Evolutionary conservation across 352 stramenopile genomes (phyloP), one percentile per base, ranked within the genome.

Genomic region (Globisporangium splendens): DNA sequence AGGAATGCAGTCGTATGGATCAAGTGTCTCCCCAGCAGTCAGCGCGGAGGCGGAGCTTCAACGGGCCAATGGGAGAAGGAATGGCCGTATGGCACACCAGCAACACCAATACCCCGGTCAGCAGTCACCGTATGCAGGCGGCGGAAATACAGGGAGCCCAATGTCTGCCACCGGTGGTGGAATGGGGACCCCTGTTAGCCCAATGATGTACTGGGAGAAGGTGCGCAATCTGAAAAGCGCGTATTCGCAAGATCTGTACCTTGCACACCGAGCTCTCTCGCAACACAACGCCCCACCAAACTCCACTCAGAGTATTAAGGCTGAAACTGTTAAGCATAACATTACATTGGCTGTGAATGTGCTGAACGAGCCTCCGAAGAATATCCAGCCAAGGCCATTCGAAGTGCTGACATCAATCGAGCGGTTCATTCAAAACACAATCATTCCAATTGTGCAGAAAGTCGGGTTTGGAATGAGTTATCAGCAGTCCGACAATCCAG

Each of bases 331-430:
- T 60, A 89, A 90, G 66, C 72, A 88, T 51, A 95, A 93, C 61
- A 92, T 95, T 65, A 65, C 33, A 8, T 61, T 91, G 52, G 82
- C 88, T 14, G 75, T 91, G 51, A 73, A 73, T 31, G 78, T 95
- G 14, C 46, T 95, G 44, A 74, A 77, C 14, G 78, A 88, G 54
- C 14, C 47, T 10, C 65, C 65, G 14, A 77, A 67, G n/a, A 68
- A 61, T 41, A 47, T 73, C 2, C 79, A 89, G 50, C 78, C 80
- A 14, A 70, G 82, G 11, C 77, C 85, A 11, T 66, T 89, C 20
- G 75, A 91, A 33, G 76, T 93, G 35, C 60, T 95, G 10, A 71
- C 73, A 20, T 88, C 86, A 11, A 93, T 95, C 35, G 86, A 95
- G 54, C 70, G 71, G 18, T 95, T 95, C 33, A 88, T 95, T 41